A percentile compares a stretch with the other conserved stretches of the same genome.
phyloP scores from a whole-genome alignment of 2,329 filamentous ascomycete genomes.

The Magnaporthiopsis incrustans region DNA sequence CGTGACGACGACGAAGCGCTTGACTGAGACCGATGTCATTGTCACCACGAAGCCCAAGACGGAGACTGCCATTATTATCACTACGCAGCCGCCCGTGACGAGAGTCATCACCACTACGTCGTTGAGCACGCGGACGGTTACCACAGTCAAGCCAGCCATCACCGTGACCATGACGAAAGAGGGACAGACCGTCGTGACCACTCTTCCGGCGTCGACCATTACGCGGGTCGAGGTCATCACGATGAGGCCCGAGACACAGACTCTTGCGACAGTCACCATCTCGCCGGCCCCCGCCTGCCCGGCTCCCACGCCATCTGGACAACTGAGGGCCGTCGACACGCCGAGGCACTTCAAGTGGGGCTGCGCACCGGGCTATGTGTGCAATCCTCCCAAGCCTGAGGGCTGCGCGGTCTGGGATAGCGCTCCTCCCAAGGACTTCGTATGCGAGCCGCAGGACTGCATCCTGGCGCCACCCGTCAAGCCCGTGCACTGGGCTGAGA shows the following conservation, averaged over 20 bases:
- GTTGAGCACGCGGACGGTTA: slow-evolving; percentile 2
- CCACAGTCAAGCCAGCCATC: not conserved
- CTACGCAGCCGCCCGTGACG: slow-evolving; percentile 1
- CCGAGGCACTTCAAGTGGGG: slow-evolving; percentile 38
- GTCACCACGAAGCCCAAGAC: slow-evolving; percentile 6
- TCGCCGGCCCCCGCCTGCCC: slow-evolving; percentile 32
- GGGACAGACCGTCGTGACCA: slow-evolving; percentile 9
- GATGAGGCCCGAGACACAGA: slow-evolving; percentile 7
- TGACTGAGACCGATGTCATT: slow-evolving; percentile 1
- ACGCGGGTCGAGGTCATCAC: slow-evolving; percentile 7
- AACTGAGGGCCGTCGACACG: not conserved
- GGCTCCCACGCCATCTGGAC: slow-evolving; percentile 25
- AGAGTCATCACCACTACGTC: slow-evolving; percentile 2
- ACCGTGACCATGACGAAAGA: slow-evolving; percentile 6
- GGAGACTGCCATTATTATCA: slow-evolving; percentile 8
- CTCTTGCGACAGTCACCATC: slow-evolving; percentile 23
- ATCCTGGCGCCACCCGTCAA: slow-evolving; percentile 29
- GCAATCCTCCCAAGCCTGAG: slow-evolving; percentile 39
- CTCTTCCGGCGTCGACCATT: slow-evolving; percentile 7
- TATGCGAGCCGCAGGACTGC: slow-evolving; percentile 39
- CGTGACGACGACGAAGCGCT: not conserved
- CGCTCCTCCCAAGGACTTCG: slow-evolving; percentile 35
- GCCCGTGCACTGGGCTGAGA: slow-evolving; percentile 32
- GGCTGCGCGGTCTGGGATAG: slow-evolving; percentile 44
- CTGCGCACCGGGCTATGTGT: slow-evolving; percentile 44